phyloP scores from a whole-genome alignment of 2,329 filamentous ascomycete species.

The Pestalotiopsis sp. region DNA sequence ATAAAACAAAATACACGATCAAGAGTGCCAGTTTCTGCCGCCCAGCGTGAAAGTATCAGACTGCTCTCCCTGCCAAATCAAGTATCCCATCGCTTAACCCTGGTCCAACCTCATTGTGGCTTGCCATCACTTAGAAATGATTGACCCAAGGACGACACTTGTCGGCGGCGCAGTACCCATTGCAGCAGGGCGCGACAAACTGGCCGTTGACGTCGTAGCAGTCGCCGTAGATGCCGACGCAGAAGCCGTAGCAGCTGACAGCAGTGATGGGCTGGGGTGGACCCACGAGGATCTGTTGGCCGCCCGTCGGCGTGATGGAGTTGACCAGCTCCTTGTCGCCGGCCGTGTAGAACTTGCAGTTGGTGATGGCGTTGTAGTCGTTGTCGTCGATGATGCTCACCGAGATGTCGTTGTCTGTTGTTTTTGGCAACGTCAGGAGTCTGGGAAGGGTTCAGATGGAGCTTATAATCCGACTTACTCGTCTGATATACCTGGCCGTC shows the following conservation, averaged over 20 bases:
- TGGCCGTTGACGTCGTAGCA: conserved; percentile 37
- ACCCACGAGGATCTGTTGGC: conserved; percentile 41
- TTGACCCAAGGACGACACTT: conserved; percentile 38
- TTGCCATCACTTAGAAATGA: not conserved
- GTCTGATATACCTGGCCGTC: conserved; percentile 39
- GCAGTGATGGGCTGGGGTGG: conserved; percentile 43
- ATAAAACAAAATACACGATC: too few species aligned
- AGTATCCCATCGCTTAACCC: too few species aligned
- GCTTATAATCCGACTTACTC: conserved; percentile 16
- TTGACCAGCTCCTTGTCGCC: conserved; percentile 31
- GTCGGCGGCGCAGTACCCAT: conserved; percentile 41
- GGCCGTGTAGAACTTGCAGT: conserved; percentile 45
- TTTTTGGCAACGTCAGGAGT: not conserved
- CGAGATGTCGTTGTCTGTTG: conserved; percentile 37
- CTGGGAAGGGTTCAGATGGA: not conserved
- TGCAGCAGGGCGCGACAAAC: conserved; percentile 40
- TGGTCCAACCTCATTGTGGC: too few species aligned
- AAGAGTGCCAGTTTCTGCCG: too few species aligned
- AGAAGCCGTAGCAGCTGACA: conserved; percentile 43
- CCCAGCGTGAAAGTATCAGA: too few species aligned
- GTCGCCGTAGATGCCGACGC: conserved; percentile 38
- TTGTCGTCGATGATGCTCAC: conserved; percentile 41
- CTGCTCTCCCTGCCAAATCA: too few species aligned
- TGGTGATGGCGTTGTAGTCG: conserved; percentile 41
- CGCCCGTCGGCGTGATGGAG: conserved; percentile 29